Conservation (phyloP, 129 eudicot species). For the Silybum marianum region DNA sequence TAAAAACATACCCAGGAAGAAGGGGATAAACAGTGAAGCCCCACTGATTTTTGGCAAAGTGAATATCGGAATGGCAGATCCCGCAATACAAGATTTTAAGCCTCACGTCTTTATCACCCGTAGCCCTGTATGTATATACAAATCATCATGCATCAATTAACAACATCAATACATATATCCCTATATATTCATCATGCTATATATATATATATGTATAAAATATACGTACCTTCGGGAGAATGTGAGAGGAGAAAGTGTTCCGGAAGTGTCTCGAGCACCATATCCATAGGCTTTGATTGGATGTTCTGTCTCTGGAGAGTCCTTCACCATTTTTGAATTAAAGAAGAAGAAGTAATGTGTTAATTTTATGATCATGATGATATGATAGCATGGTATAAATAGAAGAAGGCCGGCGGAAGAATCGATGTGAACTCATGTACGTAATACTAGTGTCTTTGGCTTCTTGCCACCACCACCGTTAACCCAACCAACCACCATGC, state of each 20-base stretch:
- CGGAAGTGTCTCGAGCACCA: constrained; percentile 57
- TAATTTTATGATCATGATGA: neutral
- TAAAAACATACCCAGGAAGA: constrained; percentile 52
- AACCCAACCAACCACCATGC: no score
- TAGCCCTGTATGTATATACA: constrained; percentile 35
- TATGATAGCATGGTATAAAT: neutral
- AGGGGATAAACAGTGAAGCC: constrained; percentile 49
- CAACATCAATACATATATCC: no score
- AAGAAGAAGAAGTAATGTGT: neutral
- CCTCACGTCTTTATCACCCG: constrained; percentile 64
- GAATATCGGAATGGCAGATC: constrained; percentile 67
- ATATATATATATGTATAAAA: no score
- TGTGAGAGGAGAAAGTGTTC: constrained; percentile 47
- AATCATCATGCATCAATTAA: constrained; percentile 36
- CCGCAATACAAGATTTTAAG: constrained; percentile 64
- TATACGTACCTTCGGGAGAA: constrained; percentile 60
- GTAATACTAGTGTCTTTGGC: no score
- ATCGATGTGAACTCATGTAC: neutral
- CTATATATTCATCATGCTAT: no score
- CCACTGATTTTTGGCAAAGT: constrained; percentile 56
- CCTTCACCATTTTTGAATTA: constrained; percentile 31
- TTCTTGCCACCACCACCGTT: no score
- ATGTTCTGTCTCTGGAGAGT: constrained; percentile 47
- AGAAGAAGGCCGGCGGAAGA: neutral
- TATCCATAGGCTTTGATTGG: constrained; percentile 58